Conservation (phyloP, 495 filamentous ascomycete species). For the Hypoxylon cercidicola region DNA sequence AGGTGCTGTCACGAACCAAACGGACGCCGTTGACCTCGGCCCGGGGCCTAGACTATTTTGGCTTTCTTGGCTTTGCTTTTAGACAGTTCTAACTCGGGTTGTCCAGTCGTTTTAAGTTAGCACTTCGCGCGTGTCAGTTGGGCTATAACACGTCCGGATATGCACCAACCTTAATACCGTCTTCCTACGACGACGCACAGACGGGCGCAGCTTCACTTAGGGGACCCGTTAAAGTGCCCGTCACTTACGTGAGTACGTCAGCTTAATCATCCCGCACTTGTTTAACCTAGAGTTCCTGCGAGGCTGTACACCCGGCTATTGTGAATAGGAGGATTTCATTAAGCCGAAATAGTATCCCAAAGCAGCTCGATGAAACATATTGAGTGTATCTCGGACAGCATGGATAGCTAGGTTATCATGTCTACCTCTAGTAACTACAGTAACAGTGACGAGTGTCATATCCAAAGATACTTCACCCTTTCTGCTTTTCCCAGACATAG, state of each 20-base stretch:
- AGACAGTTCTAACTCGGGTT: slow-evolving; percentile 76
- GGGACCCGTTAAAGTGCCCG: slow-evolving; percentile 80
- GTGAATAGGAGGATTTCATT: slow-evolving; percentile 95
- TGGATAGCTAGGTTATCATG: no score
- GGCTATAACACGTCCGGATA: slow-evolving; percentile 11
- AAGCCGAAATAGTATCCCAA: slow-evolving; percentile 90
- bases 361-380: no score
- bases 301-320: slow-evolving; percentile 36
- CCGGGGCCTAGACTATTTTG: slow-evolving; percentile 76
- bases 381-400: no score
- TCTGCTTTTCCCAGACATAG: no score
- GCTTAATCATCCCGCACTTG: slow-evolving; percentile 73
- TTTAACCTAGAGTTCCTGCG: slow-evolving; percentile 2
- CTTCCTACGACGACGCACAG: slow-evolving; percentile 76
- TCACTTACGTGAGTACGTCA: slow-evolving; percentile 80
- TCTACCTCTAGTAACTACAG: no score
- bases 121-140: slow-evolving; percentile 12
- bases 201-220: slow-evolving; percentile 83
- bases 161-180: slow-evolving; percentile 73
- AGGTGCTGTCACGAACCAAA: not conserved
- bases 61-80: slow-evolving; percentile 79
- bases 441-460: no score
- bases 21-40: slow-evolving; percentile 78
- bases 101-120: slow-evolving; percentile 14
- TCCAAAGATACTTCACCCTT: no score